Conservation (phyloP, 2,329 filamentous ascomycete species). For the Colletotrichum sp. region DNA sequence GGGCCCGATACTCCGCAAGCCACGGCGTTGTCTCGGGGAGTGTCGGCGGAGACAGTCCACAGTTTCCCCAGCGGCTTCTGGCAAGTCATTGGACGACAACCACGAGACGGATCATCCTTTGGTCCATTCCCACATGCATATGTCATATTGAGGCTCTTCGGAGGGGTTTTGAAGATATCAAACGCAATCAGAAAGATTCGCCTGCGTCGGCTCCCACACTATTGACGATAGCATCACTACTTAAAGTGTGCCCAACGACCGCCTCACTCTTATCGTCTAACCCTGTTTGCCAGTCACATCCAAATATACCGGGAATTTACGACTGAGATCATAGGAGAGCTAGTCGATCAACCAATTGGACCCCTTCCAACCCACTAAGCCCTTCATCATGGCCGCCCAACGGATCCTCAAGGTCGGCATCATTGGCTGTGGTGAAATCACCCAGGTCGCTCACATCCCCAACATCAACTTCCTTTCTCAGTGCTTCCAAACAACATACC, state of each 20-base stretch:
- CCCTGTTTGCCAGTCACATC: neutral
- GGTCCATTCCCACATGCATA: neutral
- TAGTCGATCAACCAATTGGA: neutral
- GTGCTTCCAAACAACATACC: slow-evolving; percentile 49
- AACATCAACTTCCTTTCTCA: slow-evolving; percentile 47
- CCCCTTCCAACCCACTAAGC: neutral
- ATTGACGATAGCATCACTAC: neutral
- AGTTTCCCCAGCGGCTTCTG: neutral
- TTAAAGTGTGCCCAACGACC: neutral
- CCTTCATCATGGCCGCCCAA: neutral
- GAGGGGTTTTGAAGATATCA: neutral
- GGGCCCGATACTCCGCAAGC: neutral
- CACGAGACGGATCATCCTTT: neutral
- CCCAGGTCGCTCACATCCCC: slow-evolving; percentile 59
- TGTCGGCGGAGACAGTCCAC: neutral
- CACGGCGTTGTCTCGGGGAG: neutral
- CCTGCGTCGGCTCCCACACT: neutral
- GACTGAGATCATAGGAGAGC: neutral
- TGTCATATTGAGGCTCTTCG: neutral
- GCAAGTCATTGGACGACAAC: neutral
- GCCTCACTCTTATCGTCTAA: neutral
- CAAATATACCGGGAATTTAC: neutral
- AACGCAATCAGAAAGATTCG: neutral
- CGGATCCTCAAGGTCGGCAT: slow-evolving; percentile 40
- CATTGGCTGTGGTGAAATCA: slow-evolving; percentile 54